Base-by-base conservation (phyloP, 305 asterid species). In the Nicotiana rustica region DNA sequence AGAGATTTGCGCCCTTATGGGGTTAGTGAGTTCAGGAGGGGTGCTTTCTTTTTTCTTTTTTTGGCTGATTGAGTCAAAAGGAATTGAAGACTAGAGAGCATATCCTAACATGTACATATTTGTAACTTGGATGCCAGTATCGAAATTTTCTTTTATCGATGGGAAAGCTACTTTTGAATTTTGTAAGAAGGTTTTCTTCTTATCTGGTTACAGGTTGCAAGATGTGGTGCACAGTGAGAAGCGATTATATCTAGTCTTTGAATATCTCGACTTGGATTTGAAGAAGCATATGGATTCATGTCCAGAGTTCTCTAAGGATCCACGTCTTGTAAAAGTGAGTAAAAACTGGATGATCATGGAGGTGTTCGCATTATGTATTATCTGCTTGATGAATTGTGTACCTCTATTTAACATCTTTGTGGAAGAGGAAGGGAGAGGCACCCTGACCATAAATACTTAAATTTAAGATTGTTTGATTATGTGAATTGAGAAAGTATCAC, bases 231-330 rank as follows among this genome's bases (percentile, higher is more conserved):
- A 96, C 85, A 94, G 94, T 81, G 99, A 96, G 90, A 96, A 87
- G 88, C 94, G 99, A 60, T 85, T 96, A 85, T 96, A 96, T 87
- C 93, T 96, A 81, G 98, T 96, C 18, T 96, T 96, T 89, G 99
- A 96, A 89, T 96, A 96, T 83, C 92, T 96, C 85, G 99, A 96
- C 86, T 88, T 96, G 93, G 98, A 96, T 86, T 87, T 96, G 93
- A 96, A 96, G 93, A 96, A 96, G 84, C 98, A 96, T 81, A 96
- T 96, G 99, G 99, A 96, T 88, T 87, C 99, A 35, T 90, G 93
- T 83, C 99, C 99, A 21, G 97, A 94, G 38, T 93, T 96, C 88
- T 88, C 97, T 6, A 85, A 96, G 92, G 92, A 96, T 87, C 97
- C 95, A 77, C 91, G 88, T 57, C 81, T 90, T 62, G 90, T 92